These are phyloP conservation scores for Phaffia australis DNA, from an alignment of 768 basidiomycete genomes.

Conservation along the genomic window DNA sequence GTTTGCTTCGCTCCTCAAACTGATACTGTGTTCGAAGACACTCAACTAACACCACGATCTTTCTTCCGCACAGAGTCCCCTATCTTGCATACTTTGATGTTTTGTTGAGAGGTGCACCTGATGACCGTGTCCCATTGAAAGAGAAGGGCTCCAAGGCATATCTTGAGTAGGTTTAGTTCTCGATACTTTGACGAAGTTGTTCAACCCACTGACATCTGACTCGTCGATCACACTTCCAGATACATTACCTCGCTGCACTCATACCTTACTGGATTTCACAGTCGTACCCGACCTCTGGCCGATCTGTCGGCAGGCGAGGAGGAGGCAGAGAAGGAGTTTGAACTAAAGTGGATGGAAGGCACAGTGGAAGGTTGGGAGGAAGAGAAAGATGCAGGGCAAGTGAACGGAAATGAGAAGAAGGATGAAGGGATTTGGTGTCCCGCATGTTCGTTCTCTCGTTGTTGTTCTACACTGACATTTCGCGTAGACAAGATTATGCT, in stretches of 20 bases:
- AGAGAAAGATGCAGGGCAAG: conserved; percentile 35
- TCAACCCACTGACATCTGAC: neutral
- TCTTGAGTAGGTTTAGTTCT: conserved; percentile 25
- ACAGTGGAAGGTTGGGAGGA: conserved; percentile 66
- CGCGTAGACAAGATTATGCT: neutral
- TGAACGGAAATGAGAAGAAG: conserved; percentile 43
- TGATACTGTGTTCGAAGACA: neutral
- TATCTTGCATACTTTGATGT: conserved; percentile 91
- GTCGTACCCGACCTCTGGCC: conserved; percentile 69
- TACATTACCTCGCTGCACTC: conserved; percentile 73
- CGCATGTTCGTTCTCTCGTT: conserved; percentile 57
- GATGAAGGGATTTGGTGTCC: conserved; percentile 78
- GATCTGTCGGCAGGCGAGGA: conserved; percentile 61
- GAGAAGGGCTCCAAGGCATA: conserved; percentile 35
- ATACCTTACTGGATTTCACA: conserved; percentile 77
- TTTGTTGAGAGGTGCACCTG: conserved; percentile 55
- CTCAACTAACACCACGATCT: neutral
- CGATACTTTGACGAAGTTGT: neutral
- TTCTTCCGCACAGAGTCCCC: conserved; percentile 45
- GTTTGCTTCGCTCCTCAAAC: neutral
- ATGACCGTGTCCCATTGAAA: conserved; percentile 34
- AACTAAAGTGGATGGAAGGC: conserved; percentile 63
- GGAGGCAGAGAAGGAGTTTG: conserved; percentile 59
- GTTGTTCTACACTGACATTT: conserved; percentile 26
- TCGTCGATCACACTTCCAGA: conserved; percentile 39